phyloP scores from a whole-genome alignment of 176 grass and related monocot species.

The Bolboschoenus planiculmis region DNA sequence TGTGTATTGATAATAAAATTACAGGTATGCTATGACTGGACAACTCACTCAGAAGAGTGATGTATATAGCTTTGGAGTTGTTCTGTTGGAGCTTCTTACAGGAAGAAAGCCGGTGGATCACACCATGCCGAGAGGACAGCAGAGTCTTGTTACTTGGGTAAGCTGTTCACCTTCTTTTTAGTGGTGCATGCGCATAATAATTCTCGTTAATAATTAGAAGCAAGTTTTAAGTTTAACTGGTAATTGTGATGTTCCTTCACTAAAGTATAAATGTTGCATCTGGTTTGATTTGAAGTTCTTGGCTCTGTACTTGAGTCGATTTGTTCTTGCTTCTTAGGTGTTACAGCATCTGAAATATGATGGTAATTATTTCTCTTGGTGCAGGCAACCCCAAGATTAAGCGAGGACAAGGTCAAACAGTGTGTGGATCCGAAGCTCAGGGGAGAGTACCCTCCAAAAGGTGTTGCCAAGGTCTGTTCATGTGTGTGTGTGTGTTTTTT shows the following conservation, averaged over 20 bases:
- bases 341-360: background rate
- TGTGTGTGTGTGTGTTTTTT: constrained; percentile 15
- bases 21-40: constrained; percentile 89
- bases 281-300: background rate
- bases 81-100: constrained; percentile 90
- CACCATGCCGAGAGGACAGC: constrained; percentile 90
- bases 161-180: background rate
- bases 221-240: background rate
- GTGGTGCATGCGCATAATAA: background rate
- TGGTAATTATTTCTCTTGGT: constrained; percentile 13
- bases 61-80: constrained; percentile 92
- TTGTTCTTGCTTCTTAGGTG: background rate
- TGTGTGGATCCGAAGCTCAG: constrained; percentile 77
- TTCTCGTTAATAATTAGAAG: background rate
- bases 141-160: constrained; percentile 97
- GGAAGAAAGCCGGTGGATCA: constrained; percentile 89
- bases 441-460: constrained; percentile 72
- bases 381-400: constrained; percentile 71
- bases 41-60: constrained; percentile 93
- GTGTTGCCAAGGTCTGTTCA: constrained; percentile 59
- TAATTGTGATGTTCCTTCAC: background rate
- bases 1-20: constrained; percentile 11
- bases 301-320: background rate
- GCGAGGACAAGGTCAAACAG: constrained; percentile 78
- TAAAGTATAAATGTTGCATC: background rate